Percentiles rank a stretch among this genome's conserved stretches.
Evolutionary conservation across 2,329 filamentous ascomycete species (phyloP).

Genomic region (Metarhizium anisopliae): DNA sequence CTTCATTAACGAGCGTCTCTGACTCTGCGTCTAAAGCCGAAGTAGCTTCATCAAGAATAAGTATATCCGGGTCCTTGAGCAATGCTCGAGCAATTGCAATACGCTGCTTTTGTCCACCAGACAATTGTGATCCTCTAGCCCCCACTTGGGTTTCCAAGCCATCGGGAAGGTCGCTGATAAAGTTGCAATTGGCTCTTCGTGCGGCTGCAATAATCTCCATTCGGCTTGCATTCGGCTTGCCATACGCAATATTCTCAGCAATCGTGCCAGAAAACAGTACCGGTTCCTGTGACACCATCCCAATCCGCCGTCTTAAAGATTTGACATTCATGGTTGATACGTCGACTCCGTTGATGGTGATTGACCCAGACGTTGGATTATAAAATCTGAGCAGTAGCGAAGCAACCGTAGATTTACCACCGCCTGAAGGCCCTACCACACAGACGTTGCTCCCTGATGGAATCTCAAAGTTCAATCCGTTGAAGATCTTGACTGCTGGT

Average conservation of each 20-base stretch:
- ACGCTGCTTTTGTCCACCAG: constrained; percentile 93
- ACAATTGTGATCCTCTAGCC: constrained; percentile 84
- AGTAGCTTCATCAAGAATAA: constrained; percentile 94
- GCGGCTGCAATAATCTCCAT: constrained; percentile 80
- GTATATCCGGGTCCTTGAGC: constrained; percentile 90
- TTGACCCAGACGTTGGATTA: constrained; percentile 64
- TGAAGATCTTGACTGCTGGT: constrained; percentile 86
- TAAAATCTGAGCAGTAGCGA: constrained; percentile 91
- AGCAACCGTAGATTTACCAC: constrained; percentile 92
- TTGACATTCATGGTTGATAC: constrained; percentile 86
- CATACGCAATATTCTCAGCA: constrained; percentile 87
- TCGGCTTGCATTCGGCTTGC: constrained; percentile 67
- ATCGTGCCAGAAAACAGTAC: constrained; percentile 83
- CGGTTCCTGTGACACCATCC: constrained; percentile 91
- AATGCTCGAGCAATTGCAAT: constrained; percentile 94
- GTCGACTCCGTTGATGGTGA: constrained; percentile 78
- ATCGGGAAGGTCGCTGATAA: constrained; percentile 93
- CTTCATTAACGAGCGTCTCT: constrained; percentile 91
- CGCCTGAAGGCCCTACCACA: constrained; percentile 91
- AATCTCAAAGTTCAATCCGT: constrained; percentile 80
- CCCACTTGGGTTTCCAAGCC: constrained; percentile 92
- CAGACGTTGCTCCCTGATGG: constrained; percentile 91
- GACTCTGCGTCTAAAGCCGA: constrained; percentile 94
- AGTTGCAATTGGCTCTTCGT: constrained; percentile 87
- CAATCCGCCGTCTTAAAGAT: constrained; percentile 83